These are phyloP conservation scores for Sporothrix schenckii DNA, from an alignment of 2,329 filamentous ascomycete genomes.

Conservation along the genomic window DNA sequence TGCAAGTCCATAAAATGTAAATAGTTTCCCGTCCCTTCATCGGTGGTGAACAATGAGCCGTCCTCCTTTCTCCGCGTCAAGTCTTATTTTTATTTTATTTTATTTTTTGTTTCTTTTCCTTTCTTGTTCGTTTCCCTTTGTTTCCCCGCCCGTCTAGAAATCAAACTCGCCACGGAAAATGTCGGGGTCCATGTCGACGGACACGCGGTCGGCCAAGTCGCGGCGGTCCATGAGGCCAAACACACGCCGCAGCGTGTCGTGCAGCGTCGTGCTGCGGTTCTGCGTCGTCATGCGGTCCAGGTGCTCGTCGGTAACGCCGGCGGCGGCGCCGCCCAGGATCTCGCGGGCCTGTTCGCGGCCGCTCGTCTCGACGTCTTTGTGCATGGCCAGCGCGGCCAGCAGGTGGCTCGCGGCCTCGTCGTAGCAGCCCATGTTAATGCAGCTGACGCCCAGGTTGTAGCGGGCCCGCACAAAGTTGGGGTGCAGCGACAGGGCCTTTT, in stretches of 20 bases:
- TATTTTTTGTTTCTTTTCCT: neutral
- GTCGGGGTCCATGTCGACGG: slow-evolving; percentile 87
- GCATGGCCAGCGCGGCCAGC: slow-evolving; percentile 89
- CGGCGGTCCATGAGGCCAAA: slow-evolving; percentile 93
- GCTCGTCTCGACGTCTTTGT: slow-evolving; percentile 86
- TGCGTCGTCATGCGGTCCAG: slow-evolving; percentile 88
- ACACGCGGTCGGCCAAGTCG: slow-evolving; percentile 85
- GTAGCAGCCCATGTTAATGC: slow-evolving; percentile 96
- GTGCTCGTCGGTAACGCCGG: slow-evolving; percentile 63
- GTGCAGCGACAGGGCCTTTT: slow-evolving; percentile 83
- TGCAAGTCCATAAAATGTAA: neutral
- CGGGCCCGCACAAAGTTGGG: slow-evolving; percentile 96
- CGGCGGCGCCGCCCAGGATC: slow-evolving; percentile 66
- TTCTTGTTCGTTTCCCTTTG: neutral
- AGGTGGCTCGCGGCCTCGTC: slow-evolving; percentile 91
- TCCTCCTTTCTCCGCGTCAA: neutral
- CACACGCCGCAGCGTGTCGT: slow-evolving; percentile 91
- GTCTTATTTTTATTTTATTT: neutral
- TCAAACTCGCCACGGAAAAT: slow-evolving; percentile 89
- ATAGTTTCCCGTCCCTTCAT: neutral
- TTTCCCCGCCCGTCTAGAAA: slow-evolving; percentile 53
- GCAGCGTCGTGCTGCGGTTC: slow-evolving; percentile 95
- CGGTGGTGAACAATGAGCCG: neutral
- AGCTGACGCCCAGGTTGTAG: slow-evolving; percentile 94
- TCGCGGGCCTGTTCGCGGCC: slow-evolving; percentile 82